Base-by-base conservation (phyloP, 2,329 filamentous ascomycete genomes). In the Apiospora hydei region DNA sequence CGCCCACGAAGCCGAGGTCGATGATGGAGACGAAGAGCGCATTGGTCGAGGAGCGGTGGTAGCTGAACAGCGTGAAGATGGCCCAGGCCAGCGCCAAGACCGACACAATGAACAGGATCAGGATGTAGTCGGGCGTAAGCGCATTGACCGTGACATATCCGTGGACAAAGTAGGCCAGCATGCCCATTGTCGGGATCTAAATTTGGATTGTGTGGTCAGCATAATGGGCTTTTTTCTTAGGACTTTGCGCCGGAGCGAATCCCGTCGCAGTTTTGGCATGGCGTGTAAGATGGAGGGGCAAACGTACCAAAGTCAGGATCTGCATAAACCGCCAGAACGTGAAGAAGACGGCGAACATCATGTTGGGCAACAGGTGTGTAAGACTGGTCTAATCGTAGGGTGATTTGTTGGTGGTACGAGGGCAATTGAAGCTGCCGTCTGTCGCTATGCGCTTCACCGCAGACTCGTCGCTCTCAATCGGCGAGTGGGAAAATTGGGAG, bases 21-120 rank as follows among this genome's bases (percentile, higher is more conserved):
- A 92, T 76, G 73, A 91, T 76, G 70, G 86, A 83, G 73, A 92
- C 88, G 81, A 91, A 91, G 74, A 83, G 83, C n/a, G 89, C 87
- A 82, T 92, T 91, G 76, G 84, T 80, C 67, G 84, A 86, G 43
- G 88, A 88, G 72, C 90, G 89, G 84, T 90, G 88, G 85, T 92
- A 92, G 80, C 84, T 86, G 85, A 92, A 91, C 74, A 93, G 85
- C 10, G 90, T 92, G 79, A 87, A 87, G 82, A 92, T 81, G 74
- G 88, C 83, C 91, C 91, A 93, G 72, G 88, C 89, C 70, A 88
- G 85, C 46, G 85, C 91, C 70, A 93, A 85, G 24, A 91, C 88
- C 34, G 88, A 88, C 73, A 91, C 88, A 83, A 92, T 91, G 86
- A 92, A 92, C 76, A 92, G 85, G 75, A 92, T 84, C 73, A 93